A percentile compares a stretch with the other conserved stretches of the same genome.
phyloP scores from a whole-genome alignment of 1,284 basidiomycete species.

The Apiotrichum siamense region DNA sequence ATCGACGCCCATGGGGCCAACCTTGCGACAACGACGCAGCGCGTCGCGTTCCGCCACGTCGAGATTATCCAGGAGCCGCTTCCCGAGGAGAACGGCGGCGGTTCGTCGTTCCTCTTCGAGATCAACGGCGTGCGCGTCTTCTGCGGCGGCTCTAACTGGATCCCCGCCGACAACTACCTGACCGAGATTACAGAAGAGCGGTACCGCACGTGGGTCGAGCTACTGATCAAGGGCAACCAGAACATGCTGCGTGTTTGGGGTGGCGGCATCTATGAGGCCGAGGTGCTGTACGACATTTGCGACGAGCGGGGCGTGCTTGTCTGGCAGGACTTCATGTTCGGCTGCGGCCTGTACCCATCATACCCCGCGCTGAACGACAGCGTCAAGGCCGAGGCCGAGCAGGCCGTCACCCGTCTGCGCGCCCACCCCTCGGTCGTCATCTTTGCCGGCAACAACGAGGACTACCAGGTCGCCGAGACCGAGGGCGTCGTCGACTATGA shows the following conservation, averaged over 20 bases:
- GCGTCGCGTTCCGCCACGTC: slow-evolving; percentile 68
- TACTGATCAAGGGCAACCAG: slow-evolving; percentile 51
- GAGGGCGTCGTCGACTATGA: slow-evolving; percentile 69
- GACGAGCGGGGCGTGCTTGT: slow-evolving; percentile 63
- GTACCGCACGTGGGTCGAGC: slow-evolving; percentile 49
- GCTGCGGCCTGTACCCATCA: slow-evolving; percentile 56
- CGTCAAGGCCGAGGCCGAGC: slow-evolving; percentile 50
- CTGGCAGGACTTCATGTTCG: slow-evolving; percentile 53
- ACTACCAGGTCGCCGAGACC: slow-evolving; percentile 64
- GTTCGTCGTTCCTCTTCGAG: slow-evolving; percentile 77
- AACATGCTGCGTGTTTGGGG: slow-evolving; percentile 55
- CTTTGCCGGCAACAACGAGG: slow-evolving; percentile 85
- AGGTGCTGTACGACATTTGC: slow-evolving; percentile 51
- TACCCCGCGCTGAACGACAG: slow-evolving; percentile 48
- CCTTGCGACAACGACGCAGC: slow-evolving; percentile 14
- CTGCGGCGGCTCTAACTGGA: slow-evolving; percentile 89
- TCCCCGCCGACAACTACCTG: slow-evolving; percentile 80
- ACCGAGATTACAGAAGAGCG: slow-evolving; percentile 58
- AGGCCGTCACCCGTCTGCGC: slow-evolving; percentile 49
- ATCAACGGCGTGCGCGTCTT: slow-evolving; percentile 83
- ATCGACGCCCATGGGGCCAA: slow-evolving; percentile 18
- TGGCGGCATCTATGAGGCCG: slow-evolving; percentile 52
- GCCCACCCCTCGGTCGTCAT: slow-evolving; percentile 63
- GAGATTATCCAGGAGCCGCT: slow-evolving; percentile 69
- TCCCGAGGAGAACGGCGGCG: slow-evolving; percentile 51